Conservation (phyloP, 495 filamentous ascomycete species). For the Podospora fimiseda region DNA sequence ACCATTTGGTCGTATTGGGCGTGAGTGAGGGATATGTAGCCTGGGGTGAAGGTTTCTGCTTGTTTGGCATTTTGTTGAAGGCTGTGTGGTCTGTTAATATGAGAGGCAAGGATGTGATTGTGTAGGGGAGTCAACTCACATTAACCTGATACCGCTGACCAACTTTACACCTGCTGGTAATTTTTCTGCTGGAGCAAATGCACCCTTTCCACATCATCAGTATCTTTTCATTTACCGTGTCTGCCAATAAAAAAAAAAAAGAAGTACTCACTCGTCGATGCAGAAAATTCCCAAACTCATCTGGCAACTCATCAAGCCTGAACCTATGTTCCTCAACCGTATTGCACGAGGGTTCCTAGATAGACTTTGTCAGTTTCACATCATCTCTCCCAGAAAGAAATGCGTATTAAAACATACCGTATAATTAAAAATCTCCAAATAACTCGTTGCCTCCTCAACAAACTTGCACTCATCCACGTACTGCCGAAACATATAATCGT, state of each 20-base stretch:
- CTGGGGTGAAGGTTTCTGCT: constrained; percentile 44
- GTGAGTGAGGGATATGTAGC: constrained; percentile 37
- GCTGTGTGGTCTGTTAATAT: constrained; percentile 21
- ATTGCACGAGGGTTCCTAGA: constrained; percentile 36
- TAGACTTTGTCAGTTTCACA: not conserved
- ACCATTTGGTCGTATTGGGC: constrained; percentile 39
- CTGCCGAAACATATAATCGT: constrained; percentile 46
- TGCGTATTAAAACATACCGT: constrained; percentile 36
- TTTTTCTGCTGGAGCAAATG: constrained; percentile 36
- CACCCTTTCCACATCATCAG: constrained; percentile 36
- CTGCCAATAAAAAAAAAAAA: too few species aligned
- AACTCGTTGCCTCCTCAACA: constrained; percentile 43
- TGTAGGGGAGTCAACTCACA: constrained; percentile 33
- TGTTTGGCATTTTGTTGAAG: constrained; percentile 47
- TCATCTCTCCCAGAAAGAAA: not conserved
- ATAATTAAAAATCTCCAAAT: constrained; percentile 51
- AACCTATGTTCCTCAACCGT: constrained; percentile 42
- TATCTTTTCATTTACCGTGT: not conserved
- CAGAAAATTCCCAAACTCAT: constrained; percentile 51
- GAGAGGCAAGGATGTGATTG: not conserved
- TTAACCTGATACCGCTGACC: constrained; percentile 39
- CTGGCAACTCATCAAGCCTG: constrained; percentile 29
- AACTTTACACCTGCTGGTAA: constrained; percentile 36
- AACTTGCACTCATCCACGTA: constrained; percentile 37
- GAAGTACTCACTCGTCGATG: constrained; percentile 35